These are phyloP conservation scores for Leucoagaricus sp. DNA, from an alignment of 1,284 basidiomycete species.

Conservation along the genomic window DNA sequence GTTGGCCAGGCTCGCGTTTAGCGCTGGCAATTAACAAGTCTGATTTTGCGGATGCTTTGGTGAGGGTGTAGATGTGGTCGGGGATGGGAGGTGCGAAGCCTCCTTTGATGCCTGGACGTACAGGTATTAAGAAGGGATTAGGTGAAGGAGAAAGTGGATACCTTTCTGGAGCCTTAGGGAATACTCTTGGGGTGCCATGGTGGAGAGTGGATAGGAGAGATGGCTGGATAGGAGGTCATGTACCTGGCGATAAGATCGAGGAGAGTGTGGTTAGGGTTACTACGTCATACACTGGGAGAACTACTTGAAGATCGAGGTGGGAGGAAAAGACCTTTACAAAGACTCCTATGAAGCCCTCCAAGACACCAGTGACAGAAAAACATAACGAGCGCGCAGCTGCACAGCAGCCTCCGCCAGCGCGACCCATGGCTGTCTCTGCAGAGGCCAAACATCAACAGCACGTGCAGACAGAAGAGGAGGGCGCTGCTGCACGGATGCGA, in stretches of 20 bases:
- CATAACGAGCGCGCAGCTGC: conserved; percentile 13
- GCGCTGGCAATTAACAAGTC: conserved; percentile 49
- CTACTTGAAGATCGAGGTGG: background rate
- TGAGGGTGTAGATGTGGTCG: conserved; percentile 53
- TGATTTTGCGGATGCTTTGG: conserved; percentile 37
- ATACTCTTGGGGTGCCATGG: conserved; percentile 38
- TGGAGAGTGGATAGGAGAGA: conserved; percentile 8
- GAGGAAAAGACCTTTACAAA: background rate
- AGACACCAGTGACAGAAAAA: background rate
- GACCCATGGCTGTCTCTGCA: conserved; percentile 11
- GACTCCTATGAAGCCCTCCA: conserved; percentile 10
- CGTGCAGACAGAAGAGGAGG: conserved; percentile 15
- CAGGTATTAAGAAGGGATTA: conserved; percentile 1
- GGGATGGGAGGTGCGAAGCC: conserved; percentile 74
- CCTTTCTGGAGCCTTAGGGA: conserved; percentile 42
- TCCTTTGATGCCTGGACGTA: conserved; percentile 61
- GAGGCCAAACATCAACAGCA: conserved; percentile 8
- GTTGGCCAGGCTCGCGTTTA: conserved; percentile 49
- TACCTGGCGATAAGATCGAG: conserved; percentile 7
- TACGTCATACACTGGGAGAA: conserved; percentile 17
- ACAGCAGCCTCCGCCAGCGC: conserved; percentile 19
- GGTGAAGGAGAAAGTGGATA: conserved; percentile 12
- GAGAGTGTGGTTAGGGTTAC: conserved; percentile 16
- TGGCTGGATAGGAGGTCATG: background rate
- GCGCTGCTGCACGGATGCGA: conserved; percentile 24